Conservation (phyloP, 805 yeast species). For the Yarrowia osloensis region DNA sequence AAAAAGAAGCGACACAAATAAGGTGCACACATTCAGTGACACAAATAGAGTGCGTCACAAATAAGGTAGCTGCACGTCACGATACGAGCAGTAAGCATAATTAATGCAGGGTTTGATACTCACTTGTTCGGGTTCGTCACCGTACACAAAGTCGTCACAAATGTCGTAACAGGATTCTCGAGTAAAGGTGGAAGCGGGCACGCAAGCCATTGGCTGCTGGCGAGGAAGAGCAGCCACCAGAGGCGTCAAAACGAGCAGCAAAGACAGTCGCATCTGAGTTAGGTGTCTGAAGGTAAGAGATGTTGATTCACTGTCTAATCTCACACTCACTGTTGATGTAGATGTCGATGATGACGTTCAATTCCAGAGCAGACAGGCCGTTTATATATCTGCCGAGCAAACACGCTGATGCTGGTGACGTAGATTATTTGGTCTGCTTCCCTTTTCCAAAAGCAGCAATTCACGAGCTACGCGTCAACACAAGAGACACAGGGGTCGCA, state of each 20-base stretch:
- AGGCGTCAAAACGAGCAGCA: neutral
- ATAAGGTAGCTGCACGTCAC: neutral
- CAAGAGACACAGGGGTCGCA: neutral
- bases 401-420: neutral
- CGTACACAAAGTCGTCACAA: neutral
- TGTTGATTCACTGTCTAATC: too few species aligned
- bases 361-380: neutral
- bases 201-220: neutral
- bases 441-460: neutral
- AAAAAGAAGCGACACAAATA: neutral
- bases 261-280: neutral
- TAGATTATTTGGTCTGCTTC: neutral
- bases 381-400: neutral
- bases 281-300: too few species aligned
- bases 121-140: neutral
- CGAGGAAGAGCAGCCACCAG: neutral
- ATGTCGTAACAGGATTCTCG: neutral
- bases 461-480: neutral
- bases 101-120: neutral
- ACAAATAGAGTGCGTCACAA: too few species aligned
- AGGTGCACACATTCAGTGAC: neutral
- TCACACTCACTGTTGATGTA: neutral
- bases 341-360: neutral
- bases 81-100: neutral
- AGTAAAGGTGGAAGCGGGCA: neutral